phyloP scores from a whole-genome alignment of 441 rosid genomes.

The Jatropha multifida region DNA sequence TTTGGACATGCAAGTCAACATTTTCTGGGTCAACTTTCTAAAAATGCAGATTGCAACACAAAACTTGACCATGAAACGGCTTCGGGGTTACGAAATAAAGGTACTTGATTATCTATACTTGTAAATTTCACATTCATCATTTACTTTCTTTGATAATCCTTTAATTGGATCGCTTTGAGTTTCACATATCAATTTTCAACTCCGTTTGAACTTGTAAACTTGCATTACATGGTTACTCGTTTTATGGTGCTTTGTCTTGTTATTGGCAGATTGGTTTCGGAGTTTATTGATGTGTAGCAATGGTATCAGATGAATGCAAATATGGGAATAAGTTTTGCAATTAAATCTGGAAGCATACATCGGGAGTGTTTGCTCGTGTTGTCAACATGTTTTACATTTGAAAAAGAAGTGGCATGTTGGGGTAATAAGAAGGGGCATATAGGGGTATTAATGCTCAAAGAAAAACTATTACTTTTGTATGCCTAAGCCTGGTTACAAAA shows the following conservation, averaged over 20 bases:
- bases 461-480: background rate
- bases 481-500: slow-evolving; percentile 8
- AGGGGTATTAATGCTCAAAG: background rate
- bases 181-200: background rate
- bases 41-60: slow-evolving; percentile 70
- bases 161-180: background rate
- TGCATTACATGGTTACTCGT: background rate
- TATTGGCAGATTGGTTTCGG: background rate
- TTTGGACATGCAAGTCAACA: background rate
- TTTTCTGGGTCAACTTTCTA: slow-evolving; percentile 27
- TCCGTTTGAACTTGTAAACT: background rate
- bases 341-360: background rate
- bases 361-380: background rate
- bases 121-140: background rate
- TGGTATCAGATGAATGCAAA: slow-evolving; percentile 3
- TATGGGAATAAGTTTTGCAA: background rate
- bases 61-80: slow-evolving; percentile 82
- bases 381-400: background rate
- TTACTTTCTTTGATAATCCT: background rate
- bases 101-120: slow-evolving; percentile 32
- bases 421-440: background rate
- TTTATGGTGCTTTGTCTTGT: background rate
- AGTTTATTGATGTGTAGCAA: background rate
- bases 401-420: slow-evolving; percentile 1
- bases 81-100: slow-evolving; percentile 87